These are phyloP conservation scores for Copromyces sp. DNA, from an alignment of 495 filamentous ascomycete genomes.

Conservation along the genomic window DNA sequence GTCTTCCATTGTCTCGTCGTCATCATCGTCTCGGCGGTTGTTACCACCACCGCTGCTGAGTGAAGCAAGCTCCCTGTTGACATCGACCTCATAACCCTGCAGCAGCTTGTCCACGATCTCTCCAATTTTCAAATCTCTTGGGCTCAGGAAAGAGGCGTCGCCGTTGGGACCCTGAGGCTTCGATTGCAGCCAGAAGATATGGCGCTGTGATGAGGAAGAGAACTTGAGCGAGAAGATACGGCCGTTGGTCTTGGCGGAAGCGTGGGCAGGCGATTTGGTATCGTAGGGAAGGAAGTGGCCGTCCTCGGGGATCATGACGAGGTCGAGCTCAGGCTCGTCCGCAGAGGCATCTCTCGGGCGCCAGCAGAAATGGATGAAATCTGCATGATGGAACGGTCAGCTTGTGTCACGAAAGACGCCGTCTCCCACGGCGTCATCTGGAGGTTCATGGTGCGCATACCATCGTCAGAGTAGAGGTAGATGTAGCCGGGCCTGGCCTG, in stretches of 20 bases:
- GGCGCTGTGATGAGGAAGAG: constrained; percentile 76
- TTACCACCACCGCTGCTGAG: constrained; percentile 54
- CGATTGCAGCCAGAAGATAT: constrained; percentile 95
- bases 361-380: constrained; percentile 96
- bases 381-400: constrained; percentile 29
- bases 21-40: constrained; percentile 46
- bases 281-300: constrained; percentile 75
- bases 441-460: constrained; percentile 26
- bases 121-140: constrained; percentile 69
- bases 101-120: constrained; percentile 74
- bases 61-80: constrained; percentile 62
- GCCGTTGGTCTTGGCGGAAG: constrained; percentile 63
- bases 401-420: neutral
- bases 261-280: constrained; percentile 32
- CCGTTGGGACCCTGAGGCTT: constrained; percentile 66
- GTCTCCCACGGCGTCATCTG: neutral
- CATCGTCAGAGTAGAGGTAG: constrained; percentile 91
- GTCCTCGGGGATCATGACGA: constrained; percentile 86
- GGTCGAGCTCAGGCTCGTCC: constrained; percentile 64
- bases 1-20: constrained; percentile 80
- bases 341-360: constrained; percentile 45
- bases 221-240: constrained; percentile 94
- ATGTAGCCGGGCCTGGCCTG: constrained; percentile 71
- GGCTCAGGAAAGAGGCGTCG: constrained; percentile 69
- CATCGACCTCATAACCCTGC: constrained; percentile 83